Evolutionary conservation across 345 rosid species (phyloP), one percentile per base, ranked within the genome.

Genomic region (Pelargonium nanum): DNA sequence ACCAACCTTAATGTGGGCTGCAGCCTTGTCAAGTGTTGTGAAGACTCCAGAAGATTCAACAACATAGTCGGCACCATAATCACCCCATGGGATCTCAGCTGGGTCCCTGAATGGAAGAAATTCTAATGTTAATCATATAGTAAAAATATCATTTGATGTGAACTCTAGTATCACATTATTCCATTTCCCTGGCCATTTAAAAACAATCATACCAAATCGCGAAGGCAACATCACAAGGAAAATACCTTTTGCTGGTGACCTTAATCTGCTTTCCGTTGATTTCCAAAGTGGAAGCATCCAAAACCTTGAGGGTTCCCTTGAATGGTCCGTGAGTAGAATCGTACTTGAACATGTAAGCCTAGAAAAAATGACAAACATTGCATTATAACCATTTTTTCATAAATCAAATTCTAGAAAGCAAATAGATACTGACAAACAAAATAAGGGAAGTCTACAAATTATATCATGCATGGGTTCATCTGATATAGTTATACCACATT

Each of bases 271-370:
- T 88, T 59, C 97, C 99, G 53, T 94, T 88, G 64, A 94, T 86
- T 78, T 94, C 99, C 78, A 90, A 77, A 45, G 85, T 88, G 74
- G 95, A 83, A 2, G 80, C 80, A 66, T 94, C 89, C 74, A 94
- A 56, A 57, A 87, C 99, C 53, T 65, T 81, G 72, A 93, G 70
- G 67, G 76, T 73, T 69, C 92, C 99, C 26, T 81, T 72, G 65
- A 83, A 87, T 76, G 72, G 72, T 55, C 99, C 97, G 68, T 93
- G 99, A 65, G 99, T 93, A 15, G 99, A 93, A 72, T 93, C 99
- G 22, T 93, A 93, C 78, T 85, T 93, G 61, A 90, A 70, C 99
- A 93, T 89, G 75, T 93, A 93, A 74, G 97, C 97, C 99, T 93
- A 82, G 28, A 61, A 22, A 68, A 61, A 30, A 72, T 50, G 20